Conservation (phyloP, 352 stramenopile species). For the Globisporangium alternatum region DNA sequence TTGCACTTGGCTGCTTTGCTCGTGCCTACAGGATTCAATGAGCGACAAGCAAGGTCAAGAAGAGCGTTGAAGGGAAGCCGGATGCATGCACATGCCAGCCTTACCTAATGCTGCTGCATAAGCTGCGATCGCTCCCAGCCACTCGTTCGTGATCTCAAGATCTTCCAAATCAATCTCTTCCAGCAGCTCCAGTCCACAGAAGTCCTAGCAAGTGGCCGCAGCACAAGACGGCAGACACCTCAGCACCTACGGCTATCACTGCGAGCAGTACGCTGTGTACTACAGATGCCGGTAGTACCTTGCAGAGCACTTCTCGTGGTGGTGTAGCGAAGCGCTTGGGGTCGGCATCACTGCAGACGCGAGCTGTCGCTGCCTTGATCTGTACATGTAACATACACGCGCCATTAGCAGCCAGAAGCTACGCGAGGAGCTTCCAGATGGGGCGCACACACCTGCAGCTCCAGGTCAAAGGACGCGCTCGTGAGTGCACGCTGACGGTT, state of each 20-base stretch:
- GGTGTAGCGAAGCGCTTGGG: constrained; percentile 23
- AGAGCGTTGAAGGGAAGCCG: too few relatives aligned
- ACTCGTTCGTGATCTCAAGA: constrained; percentile 29
- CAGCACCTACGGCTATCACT: background rate
- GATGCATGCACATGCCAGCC: background rate
- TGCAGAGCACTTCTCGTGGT: constrained; percentile 30
- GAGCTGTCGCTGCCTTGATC: constrained; percentile 1
- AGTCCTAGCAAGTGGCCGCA: constrained; percentile 21
- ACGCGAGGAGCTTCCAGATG: background rate
- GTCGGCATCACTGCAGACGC: background rate
- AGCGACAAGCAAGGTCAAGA: background rate
- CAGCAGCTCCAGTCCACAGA: constrained; percentile 21
- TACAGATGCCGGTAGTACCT: constrained; percentile 18
- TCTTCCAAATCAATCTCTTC: constrained; percentile 26
- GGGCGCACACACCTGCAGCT: background rate
- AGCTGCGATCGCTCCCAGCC: constrained; percentile 25
- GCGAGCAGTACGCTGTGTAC: too few relatives aligned
- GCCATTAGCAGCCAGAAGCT: background rate
- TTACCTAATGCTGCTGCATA: constrained; percentile 16
- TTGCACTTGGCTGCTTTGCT: constrained; percentile 8
- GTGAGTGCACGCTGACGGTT: background rate
- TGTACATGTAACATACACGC: background rate
- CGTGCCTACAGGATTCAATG: background rate
- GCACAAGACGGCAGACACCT: background rate
- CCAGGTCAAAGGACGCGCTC: background rate